Evolutionary conservation across 805 yeast species (phyloP).

Genomic region (Myxozyma sirexii): DNA sequence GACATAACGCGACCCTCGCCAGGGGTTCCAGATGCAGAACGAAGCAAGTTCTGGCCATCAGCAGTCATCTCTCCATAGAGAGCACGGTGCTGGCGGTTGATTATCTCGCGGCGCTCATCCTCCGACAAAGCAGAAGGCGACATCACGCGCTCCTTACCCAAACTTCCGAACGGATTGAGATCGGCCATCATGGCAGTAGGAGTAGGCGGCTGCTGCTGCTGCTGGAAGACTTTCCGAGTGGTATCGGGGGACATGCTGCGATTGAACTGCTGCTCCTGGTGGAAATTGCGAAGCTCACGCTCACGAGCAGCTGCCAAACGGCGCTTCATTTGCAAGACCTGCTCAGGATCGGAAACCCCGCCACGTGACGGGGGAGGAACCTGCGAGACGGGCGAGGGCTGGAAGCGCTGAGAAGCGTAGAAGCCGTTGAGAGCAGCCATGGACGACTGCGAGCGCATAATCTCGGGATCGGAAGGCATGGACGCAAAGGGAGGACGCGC

Average conservation of each 20-base stretch:
- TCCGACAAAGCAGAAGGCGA: conserved; percentile 33
- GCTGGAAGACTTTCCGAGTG: conserved; percentile 21
- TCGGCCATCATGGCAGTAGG: conserved; percentile 25
- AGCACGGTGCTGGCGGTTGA: conserved; percentile 34
- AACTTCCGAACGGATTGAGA: conserved; percentile 21
- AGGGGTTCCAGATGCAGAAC: conserved; percentile 22
- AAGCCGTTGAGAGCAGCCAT: conserved; percentile 25
- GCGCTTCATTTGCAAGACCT: conserved; percentile 34
- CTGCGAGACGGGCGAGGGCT: conserved; percentile 22
- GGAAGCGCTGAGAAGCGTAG: conserved; percentile 31
- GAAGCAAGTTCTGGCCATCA: conserved; percentile 25
- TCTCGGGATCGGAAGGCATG: conserved; percentile 27
- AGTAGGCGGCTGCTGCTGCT: conserved; percentile 7
- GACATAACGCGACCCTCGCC: conserved; percentile 29
- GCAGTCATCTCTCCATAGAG: conserved; percentile 27
- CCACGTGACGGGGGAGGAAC: conserved; percentile 6
- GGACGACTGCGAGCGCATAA: conserved; percentile 33
- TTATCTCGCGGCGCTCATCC: conserved; percentile 34
- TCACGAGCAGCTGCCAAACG: conserved; percentile 35
- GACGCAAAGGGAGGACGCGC: conserved; percentile 25
- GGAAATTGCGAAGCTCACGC: conserved; percentile 35
- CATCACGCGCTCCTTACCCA: conserved; percentile 31
- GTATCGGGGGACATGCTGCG: conserved; percentile 34
- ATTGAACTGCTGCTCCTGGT: conserved; percentile 36
- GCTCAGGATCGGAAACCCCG: conserved; percentile 27